phyloP scores from a whole-genome alignment of 257 asterid genomes.

The Cinchona pubescens region DNA sequence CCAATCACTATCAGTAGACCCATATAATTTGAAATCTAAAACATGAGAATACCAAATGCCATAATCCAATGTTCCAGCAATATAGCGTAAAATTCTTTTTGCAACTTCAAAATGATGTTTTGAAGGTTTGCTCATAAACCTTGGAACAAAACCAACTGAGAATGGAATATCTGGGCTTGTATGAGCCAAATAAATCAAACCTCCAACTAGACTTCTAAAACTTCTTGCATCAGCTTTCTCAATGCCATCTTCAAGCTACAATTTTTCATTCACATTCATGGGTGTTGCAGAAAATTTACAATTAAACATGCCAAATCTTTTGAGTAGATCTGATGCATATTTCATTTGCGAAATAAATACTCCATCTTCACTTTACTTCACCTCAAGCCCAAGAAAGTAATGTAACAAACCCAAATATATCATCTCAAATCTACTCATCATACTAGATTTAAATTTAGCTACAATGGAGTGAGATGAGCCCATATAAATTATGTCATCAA shows the following conservation, averaged over 20 bases:
- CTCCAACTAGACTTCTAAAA: neutral
- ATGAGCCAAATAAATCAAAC: neutral
- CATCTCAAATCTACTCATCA: no score
- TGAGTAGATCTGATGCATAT: no score
- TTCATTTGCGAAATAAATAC: no score
- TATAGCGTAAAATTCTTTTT: neutral
- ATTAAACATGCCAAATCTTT: no score
- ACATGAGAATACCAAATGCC: neutral
- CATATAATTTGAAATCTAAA: neutral
- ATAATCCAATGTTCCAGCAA: neutral
- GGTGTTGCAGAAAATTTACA: no score
- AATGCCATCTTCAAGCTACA: neutral
- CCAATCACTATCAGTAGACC: slow-evolving; percentile 1
- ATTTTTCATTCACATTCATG: no score
- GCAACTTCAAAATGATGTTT: neutral
- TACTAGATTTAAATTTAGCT: no score
- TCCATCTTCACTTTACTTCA: no score
- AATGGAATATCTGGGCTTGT: neutral
- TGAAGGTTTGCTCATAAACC: neutral
- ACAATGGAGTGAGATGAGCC: no score
- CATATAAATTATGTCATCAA: no score
- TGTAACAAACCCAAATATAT: no score
- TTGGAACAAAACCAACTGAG: neutral
- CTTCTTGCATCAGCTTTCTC: neutral
- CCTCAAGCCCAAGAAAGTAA: no score